Conservation (phyloP, 306 rosid genomes). For the Vicia faba region DNA sequence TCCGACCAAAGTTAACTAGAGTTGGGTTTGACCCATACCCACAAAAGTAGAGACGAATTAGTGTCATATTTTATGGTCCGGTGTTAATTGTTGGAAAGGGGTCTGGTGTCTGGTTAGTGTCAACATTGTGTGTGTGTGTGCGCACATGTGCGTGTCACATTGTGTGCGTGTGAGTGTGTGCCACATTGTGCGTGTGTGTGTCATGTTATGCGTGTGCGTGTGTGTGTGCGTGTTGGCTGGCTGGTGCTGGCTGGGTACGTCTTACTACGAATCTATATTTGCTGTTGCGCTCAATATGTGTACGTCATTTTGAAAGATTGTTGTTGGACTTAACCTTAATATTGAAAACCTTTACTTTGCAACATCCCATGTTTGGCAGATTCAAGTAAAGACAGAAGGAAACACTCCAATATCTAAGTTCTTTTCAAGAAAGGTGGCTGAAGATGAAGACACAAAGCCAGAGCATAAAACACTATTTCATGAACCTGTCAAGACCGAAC, state of each 20-base stretch:
- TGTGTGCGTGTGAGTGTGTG: no score
- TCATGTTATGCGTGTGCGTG: no score
- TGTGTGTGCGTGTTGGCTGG: neutral
- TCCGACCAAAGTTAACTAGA: no score
- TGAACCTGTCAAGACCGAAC: conserved; percentile 41
- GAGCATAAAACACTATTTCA: conserved; percentile 35
- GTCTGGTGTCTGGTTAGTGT: no score
- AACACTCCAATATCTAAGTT: conserved; percentile 63
- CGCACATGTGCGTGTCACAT: no score
- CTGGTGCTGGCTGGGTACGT: no score
- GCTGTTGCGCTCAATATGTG: conserved; percentile 6
- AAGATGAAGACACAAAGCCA: conserved; percentile 49
- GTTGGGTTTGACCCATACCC: no score
- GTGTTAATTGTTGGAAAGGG: no score
- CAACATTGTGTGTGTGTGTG: no score
- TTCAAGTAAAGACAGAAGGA: conserved; percentile 59
- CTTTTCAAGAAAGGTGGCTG: conserved; percentile 54
- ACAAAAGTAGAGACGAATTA: no score
- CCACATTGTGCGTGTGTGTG: no score
- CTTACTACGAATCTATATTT: neutral
- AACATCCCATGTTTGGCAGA: conserved; percentile 49
- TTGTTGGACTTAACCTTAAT: neutral
- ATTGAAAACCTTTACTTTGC: conserved; percentile 16
- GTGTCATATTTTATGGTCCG: no score
- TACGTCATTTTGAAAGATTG: conserved; percentile 9